Evolutionary conservation across 1,284 basidiomycete genomes (phyloP), one percentile per base, ranked within the genome.

Genomic region (Cystobasidium sp.): DNA sequence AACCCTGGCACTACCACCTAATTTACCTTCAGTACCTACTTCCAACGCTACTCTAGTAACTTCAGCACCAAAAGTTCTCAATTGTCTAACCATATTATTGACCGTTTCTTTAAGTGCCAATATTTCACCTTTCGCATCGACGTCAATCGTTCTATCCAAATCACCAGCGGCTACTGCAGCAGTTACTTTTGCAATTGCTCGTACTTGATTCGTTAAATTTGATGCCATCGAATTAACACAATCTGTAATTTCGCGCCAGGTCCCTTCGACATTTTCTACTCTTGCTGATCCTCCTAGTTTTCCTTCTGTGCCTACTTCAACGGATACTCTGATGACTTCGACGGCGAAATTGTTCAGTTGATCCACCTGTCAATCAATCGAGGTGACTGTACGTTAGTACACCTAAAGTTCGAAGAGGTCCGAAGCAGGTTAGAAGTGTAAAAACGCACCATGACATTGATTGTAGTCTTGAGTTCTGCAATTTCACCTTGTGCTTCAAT

Each of bases 401-500:
- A n/a, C n/a, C n/a, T n/a, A n/a, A n/a, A n/a, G 46, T 47, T 47
- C 46, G 46, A 47, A 9, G 46, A 47, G 18, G 9, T 9, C 9
- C 10, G 8, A 18, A 44, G 39, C 7, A 31, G 59, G 47, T 4
- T 14, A 22, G 22, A 12, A 31, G 22, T 20, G 1, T 12, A 12
- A 47, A 10, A 3, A 67, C 81, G 69, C 59, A 86, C 94, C 97
- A 97, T 98, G 83, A 91, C 91, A 81, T 99, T 99, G 82, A 99
- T 94, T 47, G 94, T 99, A 76, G 84, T 83, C 81, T 87, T 98
- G 82, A 98, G 85, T 78, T 97, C 94, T 8, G 97, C 86, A 87
- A 99, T 97, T 85, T 98, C 96, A 75, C 96, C 95, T 82, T 95
- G 92, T 31, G 96, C 95, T 80, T 97, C 94, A 77, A 97, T 94